Base-by-base conservation (phyloP, 148 eudicot species). In the Amaranthus hypochondriacus region DNA sequence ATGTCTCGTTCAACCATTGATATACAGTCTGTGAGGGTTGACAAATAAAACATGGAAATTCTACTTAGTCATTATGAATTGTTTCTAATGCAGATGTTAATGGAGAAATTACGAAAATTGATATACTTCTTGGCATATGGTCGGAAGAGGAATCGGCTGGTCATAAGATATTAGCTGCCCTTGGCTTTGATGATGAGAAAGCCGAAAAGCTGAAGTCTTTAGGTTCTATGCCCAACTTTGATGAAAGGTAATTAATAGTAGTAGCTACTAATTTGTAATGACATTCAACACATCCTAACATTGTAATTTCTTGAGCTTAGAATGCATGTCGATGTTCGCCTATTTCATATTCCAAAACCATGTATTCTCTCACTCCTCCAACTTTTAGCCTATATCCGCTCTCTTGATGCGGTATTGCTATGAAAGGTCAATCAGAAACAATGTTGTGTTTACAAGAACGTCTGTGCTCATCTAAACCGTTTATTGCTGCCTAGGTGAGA, bases 71-170 rank as follows among this genome's bases (percentile, higher is more conserved):
- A 56, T 11, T 54, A 11, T 2, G 50, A 44, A 39, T 62, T 62
- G 13, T 73, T 48, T 56, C 39, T 28, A 28, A 28, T 76, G 69
- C 81, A 91, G 97, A 89, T 61, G 82, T 75, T 68, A 73, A 71
- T 66, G 89, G 88, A 68, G 94, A 89, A 79, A 73, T 89, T 59
- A 89, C 89, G 5, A 72, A 92, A 9, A 68, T 69, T 61, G 88
- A 86, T 83, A 72, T 89, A 82, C 87, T 91, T 70, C 90, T 91
- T 71, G 90, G 92, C 76, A 81, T 91, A 71, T 91, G 97, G 92
- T 82, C 82, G 10, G 88, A 87, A 66, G 81, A 78, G 72, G 92
- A 86, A 61, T 81, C 90, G 57, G 85, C 89, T 3, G 97, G 97
- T 66, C 87, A 87, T 78, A 87, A 84, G 75, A 79, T 91, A 79